A percentile compares a stretch with the other conserved stretches of the same genome.
Evolutionary conservation across 2,329 filamentous ascomycete species (phyloP).

Genomic region (Capronia coronata): DNA sequence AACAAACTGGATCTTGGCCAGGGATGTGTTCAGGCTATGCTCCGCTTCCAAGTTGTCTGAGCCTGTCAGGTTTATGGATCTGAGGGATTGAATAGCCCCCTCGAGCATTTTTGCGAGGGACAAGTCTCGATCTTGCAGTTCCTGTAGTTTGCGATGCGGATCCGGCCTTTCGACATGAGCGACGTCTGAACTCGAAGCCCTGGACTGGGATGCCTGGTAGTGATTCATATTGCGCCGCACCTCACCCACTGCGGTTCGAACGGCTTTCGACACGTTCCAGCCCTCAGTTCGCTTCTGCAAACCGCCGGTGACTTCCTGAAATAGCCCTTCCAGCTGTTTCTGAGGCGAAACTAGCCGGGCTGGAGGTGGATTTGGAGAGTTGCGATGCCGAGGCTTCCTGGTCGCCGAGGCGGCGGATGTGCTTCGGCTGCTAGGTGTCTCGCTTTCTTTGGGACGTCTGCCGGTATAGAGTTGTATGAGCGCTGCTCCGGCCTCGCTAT

Average conservation of each 20-base stretch:
- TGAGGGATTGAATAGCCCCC: conserved; percentile 39
- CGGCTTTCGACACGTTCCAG: conserved; percentile 45
- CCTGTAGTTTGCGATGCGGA: conserved; percentile 29
- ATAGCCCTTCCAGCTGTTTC: conserved; percentile 41
- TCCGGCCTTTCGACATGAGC: neutral
- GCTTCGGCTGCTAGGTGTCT: conserved; percentile 18
- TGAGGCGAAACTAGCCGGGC: conserved; percentile 34
- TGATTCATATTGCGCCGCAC: conserved; percentile 43
- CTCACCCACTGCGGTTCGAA: conserved; percentile 44
- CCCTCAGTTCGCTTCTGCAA: conserved; percentile 44
- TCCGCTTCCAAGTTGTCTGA: conserved; percentile 19
- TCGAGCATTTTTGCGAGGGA: conserved; percentile 38
- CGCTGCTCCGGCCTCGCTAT: conserved; percentile 38
- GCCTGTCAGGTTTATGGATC: conserved; percentile 32
- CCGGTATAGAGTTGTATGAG: conserved; percentile 45
- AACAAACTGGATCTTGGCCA: conserved; percentile 40
- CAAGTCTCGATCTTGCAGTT: conserved; percentile 38
- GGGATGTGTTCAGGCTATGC: conserved; percentile 34
- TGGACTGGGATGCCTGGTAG: conserved; percentile 35
- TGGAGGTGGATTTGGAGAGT: conserved; percentile 35
- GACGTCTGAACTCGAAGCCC: conserved; percentile 18
- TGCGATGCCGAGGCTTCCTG: conserved; percentile 23
- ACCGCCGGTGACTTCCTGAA: conserved; percentile 45
- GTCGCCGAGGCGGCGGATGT: conserved; percentile 22
- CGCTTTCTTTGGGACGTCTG: conserved; percentile 35